phyloP scores from a whole-genome alignment of 2,329 filamentous ascomycete species.

The Trichophyton benhamiae region DNA sequence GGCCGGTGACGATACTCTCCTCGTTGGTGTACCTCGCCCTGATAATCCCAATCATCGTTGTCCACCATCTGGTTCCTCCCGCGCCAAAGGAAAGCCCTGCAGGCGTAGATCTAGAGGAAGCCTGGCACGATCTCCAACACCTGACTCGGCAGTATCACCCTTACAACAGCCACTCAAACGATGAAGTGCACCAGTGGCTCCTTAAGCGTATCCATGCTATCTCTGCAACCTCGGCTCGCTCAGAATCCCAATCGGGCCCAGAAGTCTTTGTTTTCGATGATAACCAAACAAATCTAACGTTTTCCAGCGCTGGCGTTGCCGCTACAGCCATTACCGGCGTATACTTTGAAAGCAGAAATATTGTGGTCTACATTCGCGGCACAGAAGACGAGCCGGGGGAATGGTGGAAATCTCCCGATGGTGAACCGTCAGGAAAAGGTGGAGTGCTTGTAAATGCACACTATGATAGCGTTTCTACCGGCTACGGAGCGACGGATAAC shows the following conservation, averaged over 20 bases:
- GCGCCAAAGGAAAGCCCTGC: constrained; percentile 45
- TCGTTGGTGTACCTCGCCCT: constrained; percentile 66
- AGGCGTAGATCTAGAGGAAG: constrained; percentile 70
- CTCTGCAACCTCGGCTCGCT: constrained; percentile 38
- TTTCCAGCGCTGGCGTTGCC: constrained; percentile 37
- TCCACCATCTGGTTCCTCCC: constrained; percentile 64
- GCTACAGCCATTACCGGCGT: constrained; percentile 39
- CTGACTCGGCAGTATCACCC: constrained; percentile 71
- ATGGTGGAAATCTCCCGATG: constrained; percentile 51
- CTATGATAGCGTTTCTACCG: constrained; percentile 86
- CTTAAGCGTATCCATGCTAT: constrained; percentile 60
- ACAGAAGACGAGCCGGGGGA: constrained; percentile 57
- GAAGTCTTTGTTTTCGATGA: constrained; percentile 62
- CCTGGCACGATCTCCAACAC: constrained; percentile 69
- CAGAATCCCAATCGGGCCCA: constrained; percentile 19
- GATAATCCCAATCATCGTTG: constrained; percentile 56
- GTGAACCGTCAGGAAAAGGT: constrained; percentile 47
- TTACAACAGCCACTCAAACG: constrained; percentile 76
- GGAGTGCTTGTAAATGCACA: constrained; percentile 90
- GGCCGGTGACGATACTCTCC: constrained; percentile 70
- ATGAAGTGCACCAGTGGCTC: constrained; percentile 65
- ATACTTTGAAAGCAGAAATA: constrained; percentile 88
- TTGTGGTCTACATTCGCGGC: constrained; percentile 83
- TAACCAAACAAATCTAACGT: constrained; percentile 63
- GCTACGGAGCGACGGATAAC: constrained; percentile 87